A percentile compares a stretch with the other conserved stretches of the same genome.
Evolutionary conservation across 129 eudicot species (phyloP).

Genomic region (Tagetes erecta): DNA sequence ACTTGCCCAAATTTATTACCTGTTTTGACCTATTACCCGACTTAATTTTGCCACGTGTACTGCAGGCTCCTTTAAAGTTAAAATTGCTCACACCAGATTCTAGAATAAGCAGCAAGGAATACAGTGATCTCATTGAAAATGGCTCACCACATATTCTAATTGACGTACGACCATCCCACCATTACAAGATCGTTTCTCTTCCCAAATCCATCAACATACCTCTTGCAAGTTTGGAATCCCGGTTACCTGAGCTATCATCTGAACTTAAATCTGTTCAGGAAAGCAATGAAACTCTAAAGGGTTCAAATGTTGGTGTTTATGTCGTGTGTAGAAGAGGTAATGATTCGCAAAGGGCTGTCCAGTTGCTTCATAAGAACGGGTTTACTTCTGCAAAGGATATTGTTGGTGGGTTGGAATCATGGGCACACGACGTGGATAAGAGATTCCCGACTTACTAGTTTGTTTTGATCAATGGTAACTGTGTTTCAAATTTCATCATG

Average conservation of each 20-base stretch:
- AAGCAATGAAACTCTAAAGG: constrained; percentile 18
- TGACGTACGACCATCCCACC: constrained; percentile 93
- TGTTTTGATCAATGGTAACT: neutral
- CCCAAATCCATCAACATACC: constrained; percentile 84
- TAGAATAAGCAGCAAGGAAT: constrained; percentile 89
- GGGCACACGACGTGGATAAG: constrained; percentile 86
- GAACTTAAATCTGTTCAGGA: constrained; percentile 46
- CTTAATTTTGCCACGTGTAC: neutral
- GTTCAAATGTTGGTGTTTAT: constrained; percentile 48
- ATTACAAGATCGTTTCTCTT: constrained; percentile 76
- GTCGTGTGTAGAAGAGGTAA: constrained; percentile 96
- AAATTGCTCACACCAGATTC: constrained; percentile 54
- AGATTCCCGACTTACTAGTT: constrained; percentile 76
- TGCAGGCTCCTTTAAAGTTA: constrained; percentile 75
- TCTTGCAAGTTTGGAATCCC: constrained; percentile 59
- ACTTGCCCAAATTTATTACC: neutral
- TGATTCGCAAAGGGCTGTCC: constrained; percentile 92
- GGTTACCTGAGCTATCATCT: constrained; percentile 56
- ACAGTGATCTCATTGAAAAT: constrained; percentile 40
- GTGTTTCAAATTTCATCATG: neutral
- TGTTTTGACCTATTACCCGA: neutral
- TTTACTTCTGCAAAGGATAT: constrained; percentile 80
- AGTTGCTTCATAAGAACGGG: constrained; percentile 67
- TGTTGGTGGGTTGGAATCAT: constrained; percentile 85
- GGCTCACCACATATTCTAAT: constrained; percentile 71